A percentile compares a stretch with the other conserved stretches of the same genome.
These are phyloP conservation scores for Dryas drummondii DNA, from an alignment of 306 rosid species.

Conservation along the genomic window DNA sequence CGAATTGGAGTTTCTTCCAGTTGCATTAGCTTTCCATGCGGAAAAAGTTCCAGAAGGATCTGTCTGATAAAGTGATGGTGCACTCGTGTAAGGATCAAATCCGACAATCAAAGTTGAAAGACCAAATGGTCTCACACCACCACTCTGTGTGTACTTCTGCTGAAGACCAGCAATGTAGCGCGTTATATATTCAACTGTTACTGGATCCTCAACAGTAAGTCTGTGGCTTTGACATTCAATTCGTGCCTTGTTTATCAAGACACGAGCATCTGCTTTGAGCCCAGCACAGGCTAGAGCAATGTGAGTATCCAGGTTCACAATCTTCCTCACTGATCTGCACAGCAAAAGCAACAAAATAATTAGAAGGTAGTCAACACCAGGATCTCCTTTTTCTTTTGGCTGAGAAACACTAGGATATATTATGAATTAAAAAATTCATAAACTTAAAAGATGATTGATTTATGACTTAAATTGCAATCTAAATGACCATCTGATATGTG, in stretches of 20 bases:
- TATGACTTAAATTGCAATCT: not conserved
- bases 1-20: slow-evolving; percentile 93
- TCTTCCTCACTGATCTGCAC: slow-evolving; percentile 56
- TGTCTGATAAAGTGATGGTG: slow-evolving; percentile 84
- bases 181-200: slow-evolving; percentile 87
- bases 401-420: not conserved
- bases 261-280: slow-evolving; percentile 97
- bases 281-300: slow-evolving; percentile 95
- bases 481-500: not conserved
- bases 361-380: not conserved
- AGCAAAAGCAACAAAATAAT: slow-evolving; percentile 14
- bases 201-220: slow-evolving; percentile 95
- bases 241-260: slow-evolving; percentile 80
- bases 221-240: slow-evolving; percentile 95
- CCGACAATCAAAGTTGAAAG: slow-evolving; percentile 93
- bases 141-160: slow-evolving; percentile 98
- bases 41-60: slow-evolving; percentile 98
- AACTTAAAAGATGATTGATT: not conserved
- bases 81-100: slow-evolving; percentile 72
- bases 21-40: slow-evolving; percentile 96
- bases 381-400: not conserved
- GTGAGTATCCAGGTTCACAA: slow-evolving; percentile 59
- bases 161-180: slow-evolving; percentile 97
- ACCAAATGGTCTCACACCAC: slow-evolving; percentile 98
- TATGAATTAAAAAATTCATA: not conserved